A percentile compares a stretch with the other conserved stretches of the same genome.
Conservation (phyloP, 2,329 filamentous ascomycete genomes). For the Emmonsiellopsis sp. region DNA sequence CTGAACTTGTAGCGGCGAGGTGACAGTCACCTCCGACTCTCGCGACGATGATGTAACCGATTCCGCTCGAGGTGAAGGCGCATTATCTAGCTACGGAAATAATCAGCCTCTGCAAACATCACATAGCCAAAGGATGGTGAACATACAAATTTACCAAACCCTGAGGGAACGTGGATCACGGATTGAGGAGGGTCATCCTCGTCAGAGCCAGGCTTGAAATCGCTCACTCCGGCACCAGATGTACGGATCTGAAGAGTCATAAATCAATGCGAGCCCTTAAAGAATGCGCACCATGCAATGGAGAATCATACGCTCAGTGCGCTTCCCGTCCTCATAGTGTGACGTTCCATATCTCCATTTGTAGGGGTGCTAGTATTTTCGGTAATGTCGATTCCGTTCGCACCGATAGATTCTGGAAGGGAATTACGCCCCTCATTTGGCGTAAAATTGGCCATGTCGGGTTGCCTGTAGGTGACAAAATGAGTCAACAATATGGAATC, state of each 20-base stretch:
- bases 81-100: slow-evolving; percentile 9
- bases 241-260: slow-evolving; percentile 23
- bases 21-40: slow-evolving; percentile 24
- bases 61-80: slow-evolving; percentile 7
- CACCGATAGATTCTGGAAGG: not conserved
- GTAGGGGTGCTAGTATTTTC: not conserved
- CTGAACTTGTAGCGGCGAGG: slow-evolving; percentile 26
- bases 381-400: not conserved
- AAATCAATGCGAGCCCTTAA: slow-evolving; percentile 4
- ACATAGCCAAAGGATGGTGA: not conserved
- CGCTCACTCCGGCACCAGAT: slow-evolving; percentile 10
- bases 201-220: slow-evolving; percentile 37
- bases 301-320: slow-evolving; percentile 2
- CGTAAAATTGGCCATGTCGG: not conserved
- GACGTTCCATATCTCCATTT: not conserved
- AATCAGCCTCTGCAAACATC: slow-evolving; percentile 2
- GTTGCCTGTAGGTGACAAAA: not conserved
- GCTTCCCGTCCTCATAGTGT: not conserved
- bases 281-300: not conserved
- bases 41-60: slow-evolving; percentile 20
- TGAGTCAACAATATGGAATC: not conserved
- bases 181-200: slow-evolving; percentile 67
- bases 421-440: not conserved
- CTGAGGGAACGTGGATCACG: slow-evolving; percentile 81
- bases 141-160: slow-evolving; percentile 70